Percentiles rank a stretch among this genome's conserved stretches.
These are phyloP conservation scores for Ambispora gerdemannii DNA, from an alignment of 192 early-diverging fungal species.

Conservation along the genomic window DNA sequence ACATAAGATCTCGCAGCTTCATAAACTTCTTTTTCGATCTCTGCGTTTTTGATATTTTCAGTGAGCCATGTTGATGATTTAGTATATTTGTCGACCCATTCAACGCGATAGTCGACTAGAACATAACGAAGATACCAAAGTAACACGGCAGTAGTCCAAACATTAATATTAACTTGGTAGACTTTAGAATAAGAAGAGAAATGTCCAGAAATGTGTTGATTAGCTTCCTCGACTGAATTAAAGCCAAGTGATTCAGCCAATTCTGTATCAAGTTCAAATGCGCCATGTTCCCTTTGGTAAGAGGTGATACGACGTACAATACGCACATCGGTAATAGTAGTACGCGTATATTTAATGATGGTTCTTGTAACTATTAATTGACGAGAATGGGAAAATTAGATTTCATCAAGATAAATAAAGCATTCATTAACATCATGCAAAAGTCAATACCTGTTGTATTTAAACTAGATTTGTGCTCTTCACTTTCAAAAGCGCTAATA, in stretches of 20 bases:
- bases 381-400: no score
- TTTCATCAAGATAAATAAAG: no score
- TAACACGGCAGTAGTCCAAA: constrained; percentile 14
- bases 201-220: neutral
- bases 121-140: constrained; percentile 24
- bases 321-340: no score
- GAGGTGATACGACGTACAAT: constrained; percentile 15
- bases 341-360: neutral
- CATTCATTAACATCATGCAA: no score
- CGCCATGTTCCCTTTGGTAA: constrained; percentile 17
- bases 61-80: constrained; percentile 1
- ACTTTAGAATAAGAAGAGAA: constrained; percentile 9
- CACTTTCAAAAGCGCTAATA: constrained; percentile 3
- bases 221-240: constrained; percentile 13
- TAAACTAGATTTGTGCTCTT: constrained; percentile 11
- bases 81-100: constrained; percentile 15
- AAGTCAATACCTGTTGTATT: neutral
- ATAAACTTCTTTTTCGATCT: constrained; percentile 12
- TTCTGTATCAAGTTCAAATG: constrained; percentile 6
- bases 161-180: neutral
- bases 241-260: constrained; percentile 13
- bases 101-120: neutral
- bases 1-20: constrained; percentile 10
- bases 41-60: constrained; percentile 7
- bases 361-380: constrained; percentile 19